phyloP scores from a whole-genome alignment of 805 yeast genomes.

The Saccharomycopsis lassenensis region DNA sequence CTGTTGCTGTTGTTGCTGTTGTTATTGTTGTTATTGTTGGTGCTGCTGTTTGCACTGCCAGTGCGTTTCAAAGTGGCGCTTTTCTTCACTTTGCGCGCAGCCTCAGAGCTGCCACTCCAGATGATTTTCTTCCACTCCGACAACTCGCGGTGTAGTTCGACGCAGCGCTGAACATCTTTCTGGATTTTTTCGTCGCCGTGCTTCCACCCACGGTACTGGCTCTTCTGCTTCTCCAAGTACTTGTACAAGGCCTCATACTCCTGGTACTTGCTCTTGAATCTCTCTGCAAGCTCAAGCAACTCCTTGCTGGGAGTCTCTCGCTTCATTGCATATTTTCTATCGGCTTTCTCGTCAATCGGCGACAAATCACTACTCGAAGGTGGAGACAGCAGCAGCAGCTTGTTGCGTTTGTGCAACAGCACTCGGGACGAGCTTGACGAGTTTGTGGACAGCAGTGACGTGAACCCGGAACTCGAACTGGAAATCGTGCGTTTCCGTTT shows the following conservation, averaged over 20 bases:
- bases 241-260: slow-evolving; percentile 12
- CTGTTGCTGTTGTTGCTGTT: too few relatives aligned
- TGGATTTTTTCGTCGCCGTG: neutral
- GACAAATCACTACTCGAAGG: slow-evolving; percentile 6
- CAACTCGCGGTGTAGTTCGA: slow-evolving; percentile 14
- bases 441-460: slow-evolving; percentile 2
- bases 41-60: too few relatives aligned
- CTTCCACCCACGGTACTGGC: too few relatives aligned
- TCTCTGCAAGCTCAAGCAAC: slow-evolving; percentile 7
- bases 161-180: slow-evolving; percentile 10
- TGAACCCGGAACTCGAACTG: slow-evolving; percentile 3
- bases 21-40: too few relatives aligned
- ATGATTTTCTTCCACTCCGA: slow-evolving; percentile 14
- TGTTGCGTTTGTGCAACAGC: neutral
- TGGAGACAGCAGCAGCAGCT: slow-evolving; percentile 5
- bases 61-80: neutral
- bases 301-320: neutral
- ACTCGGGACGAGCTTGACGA: slow-evolving; percentile 1
- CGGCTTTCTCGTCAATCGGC: slow-evolving; percentile 7
- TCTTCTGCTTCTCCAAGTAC: slow-evolving; percentile 5
- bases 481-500: slow-evolving; percentile 5
- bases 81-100: neutral
- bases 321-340: slow-evolving; percentile 2
- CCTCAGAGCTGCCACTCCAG: slow-evolving; percentile 5
- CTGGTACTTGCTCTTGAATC: slow-evolving; percentile 7